Base-by-base conservation (phyloP, 2,329 filamentous ascomycete genomes). In the Talaromyces sp. region DNA sequence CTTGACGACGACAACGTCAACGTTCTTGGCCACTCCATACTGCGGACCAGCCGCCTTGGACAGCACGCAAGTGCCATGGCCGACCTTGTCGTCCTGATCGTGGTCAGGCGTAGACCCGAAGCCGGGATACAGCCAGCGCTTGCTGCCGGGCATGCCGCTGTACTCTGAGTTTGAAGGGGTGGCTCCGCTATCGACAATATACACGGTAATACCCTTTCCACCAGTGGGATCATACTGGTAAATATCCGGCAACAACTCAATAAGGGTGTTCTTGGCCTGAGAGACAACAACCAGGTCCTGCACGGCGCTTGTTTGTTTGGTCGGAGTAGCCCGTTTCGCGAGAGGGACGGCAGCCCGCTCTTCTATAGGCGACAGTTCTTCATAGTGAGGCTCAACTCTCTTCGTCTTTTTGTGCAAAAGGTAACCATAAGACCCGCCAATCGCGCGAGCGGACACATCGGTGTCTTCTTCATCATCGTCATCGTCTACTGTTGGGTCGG, bases 41-140 rank as follows among this genome's bases (percentile, higher is more conserved):
- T 25, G n/a, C 15, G 54, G 54, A 13, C 54, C 54, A 17, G 30
- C 54, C 25, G 25, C 36, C 25, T 56, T 56, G 15, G 54, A 56
- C 19, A 56, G n/a, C n/a, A 56, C 36, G 30, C 54, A 56, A 27
- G 54, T 39, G 11, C 54, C 54, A 42, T 56, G 54, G 36, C 54
- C 54, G 5, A 25, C 13, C 22, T 36, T 36, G 32, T 56, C 54
- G 11, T 56, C 36, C 30, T 39, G 10, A 8, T 56, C 54, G 36
- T 36, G 54, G 36, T 56, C 54, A n/a, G 32, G 30, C n/a, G 54
- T 56, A 30, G 27, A 4, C 25, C 49, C 49, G 49, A 53, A 53
- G 7, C 49, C 49, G 17, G 49, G 27, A 8, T 30, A 56, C 30
- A 56, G 6, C 54, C 54, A 56, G 36, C 54, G 54, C 36, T 56